Evolutionary conservation across 2,329 filamentous ascomycete genomes (phyloP), one percentile per base, ranked within the genome.

Genomic region (Raffaelea ambrosiae): DNA sequence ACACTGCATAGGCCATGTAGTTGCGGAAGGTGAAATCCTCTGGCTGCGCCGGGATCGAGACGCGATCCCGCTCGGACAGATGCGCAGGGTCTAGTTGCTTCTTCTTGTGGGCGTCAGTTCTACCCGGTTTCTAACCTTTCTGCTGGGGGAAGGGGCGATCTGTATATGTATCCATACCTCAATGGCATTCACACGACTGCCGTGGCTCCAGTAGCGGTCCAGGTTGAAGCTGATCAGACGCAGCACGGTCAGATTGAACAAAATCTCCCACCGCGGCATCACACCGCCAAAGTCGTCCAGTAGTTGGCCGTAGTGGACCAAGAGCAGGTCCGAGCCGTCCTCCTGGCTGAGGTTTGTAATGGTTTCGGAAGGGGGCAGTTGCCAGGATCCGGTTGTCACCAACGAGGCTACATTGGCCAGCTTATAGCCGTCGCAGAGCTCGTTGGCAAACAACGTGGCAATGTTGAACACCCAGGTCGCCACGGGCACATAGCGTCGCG

Each of bases 151-250:
- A n/a, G n/a, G n/a, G n/a, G n/a, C n/a, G n/a, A n/a, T n/a, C n/a
- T n/a, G n/a, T n/a, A n/a, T n/a, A n/a, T n/a, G n/a, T n/a, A n/a
- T n/a, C n/a, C n/a, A n/a, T 79, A 97, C 93, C 83, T 97, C 91
- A 39, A 95, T 65, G 9, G 84, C 75, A 58, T 80, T 90, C 23
- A 66, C 67, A 36, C 76, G 69, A 50, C 79, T 74, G 54, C 86
- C 81, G 3, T 86, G 65, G 58, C 87, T 93, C 91, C 93, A 98
- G 63, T 95, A 91, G 63, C 95, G 90, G 66, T 98, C 93, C 61
- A 98, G 66, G 63, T 97, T 97, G 75, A 95, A 98, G 63, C 91
- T 96, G 58, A 98, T 89, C 43, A 97, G 73, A 5, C 93, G 83
- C 48, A 98, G 70, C 22, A 97, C 84, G 3, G 91, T 96, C 52